A percentile compares a stretch with the other conserved stretches of the same genome.
phyloP scores from a whole-genome alignment of 441 rosid genomes.

The Bocquillonia castaneifolia region DNA sequence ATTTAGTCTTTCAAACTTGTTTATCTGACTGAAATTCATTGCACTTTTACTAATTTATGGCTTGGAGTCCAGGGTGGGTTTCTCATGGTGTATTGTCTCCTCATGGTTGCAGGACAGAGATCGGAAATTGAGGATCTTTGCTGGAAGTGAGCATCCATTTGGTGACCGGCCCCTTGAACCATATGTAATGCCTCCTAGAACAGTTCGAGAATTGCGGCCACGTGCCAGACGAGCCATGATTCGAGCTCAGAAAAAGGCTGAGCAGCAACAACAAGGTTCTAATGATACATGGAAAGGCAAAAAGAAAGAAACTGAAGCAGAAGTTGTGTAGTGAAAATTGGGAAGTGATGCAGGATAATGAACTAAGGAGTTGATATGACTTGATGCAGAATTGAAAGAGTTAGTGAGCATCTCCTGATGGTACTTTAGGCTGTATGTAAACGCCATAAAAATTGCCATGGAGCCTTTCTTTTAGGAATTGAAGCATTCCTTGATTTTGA shows the following conservation, averaged over 20 bases:
- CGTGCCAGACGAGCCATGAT: slow-evolving; percentile 85
- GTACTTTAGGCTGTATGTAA: not conserved
- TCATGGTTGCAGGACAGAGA: slow-evolving; percentile 72
- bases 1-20: not conserved
- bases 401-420: not conserved
- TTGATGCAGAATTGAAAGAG: slow-evolving; percentile 16
- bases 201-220: slow-evolving; percentile 87
- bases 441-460: not conserved
- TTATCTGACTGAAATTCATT: not conserved
- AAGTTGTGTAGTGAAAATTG: slow-evolving; percentile 29
- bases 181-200: slow-evolving; percentile 75
- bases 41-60: not conserved
- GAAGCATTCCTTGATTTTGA: not conserved
- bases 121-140: slow-evolving; percentile 83
- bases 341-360: not conserved
- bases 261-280: slow-evolving; percentile 50
- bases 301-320: slow-evolving; percentile 41
- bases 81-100: slow-evolving; percentile 2
- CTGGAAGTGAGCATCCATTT: slow-evolving; percentile 82
- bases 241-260: slow-evolving; percentile 86
- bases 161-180: slow-evolving; percentile 72
- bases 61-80: slow-evolving; percentile 6
- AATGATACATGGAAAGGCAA: slow-evolving; percentile 47
- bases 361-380: not conserved
- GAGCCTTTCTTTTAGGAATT: slow-evolving; percentile 12